phyloP scores from a whole-genome alignment of 768 basidiomycete genomes.

The Termitomyces sp. region DNA sequence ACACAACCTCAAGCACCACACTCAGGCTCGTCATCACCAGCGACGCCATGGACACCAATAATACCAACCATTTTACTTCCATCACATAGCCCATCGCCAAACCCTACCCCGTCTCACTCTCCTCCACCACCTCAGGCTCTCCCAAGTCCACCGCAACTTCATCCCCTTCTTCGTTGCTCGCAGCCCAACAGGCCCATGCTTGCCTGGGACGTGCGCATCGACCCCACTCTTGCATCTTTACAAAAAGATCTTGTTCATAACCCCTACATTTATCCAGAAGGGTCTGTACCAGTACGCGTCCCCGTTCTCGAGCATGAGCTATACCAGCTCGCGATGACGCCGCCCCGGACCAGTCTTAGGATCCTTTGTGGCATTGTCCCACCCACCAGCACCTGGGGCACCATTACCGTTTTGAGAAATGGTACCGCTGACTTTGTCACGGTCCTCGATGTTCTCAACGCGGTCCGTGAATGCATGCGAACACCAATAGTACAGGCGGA shows the following conservation, averaged over 20 bases:
- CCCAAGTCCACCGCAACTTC: conserved; percentile 16
- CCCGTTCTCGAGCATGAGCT: conserved; percentile 31
- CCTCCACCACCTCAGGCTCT: background rate
- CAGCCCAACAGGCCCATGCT: conserved; percentile 30
- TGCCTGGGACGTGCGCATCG: conserved; percentile 48
- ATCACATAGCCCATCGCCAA: conserved; percentile 4
- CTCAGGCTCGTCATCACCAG: background rate
- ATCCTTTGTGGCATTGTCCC: conserved; percentile 46
- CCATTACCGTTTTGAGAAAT: conserved; percentile 21
- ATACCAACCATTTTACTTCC: background rate
- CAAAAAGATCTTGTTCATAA: conserved; percentile 16
- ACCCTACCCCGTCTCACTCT: background rate
- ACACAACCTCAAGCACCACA: no score
- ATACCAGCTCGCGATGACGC: conserved; percentile 38
- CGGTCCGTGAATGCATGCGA: conserved; percentile 38
- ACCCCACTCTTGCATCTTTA: conserved; percentile 27
- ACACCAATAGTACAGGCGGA: conserved; percentile 35
- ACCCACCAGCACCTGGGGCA: conserved; percentile 39
- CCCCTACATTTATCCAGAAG: background rate
- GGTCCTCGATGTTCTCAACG: conserved; percentile 44
- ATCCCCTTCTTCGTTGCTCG: conserved; percentile 36
- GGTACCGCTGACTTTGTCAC: conserved; percentile 36
- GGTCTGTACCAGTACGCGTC: conserved; percentile 17
- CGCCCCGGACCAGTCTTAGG: conserved; percentile 32
- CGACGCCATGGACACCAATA: background rate